phyloP scores from a whole-genome alignment of 2,329 filamentous ascomycete genomes.

The Colletotrichum siamense region DNA sequence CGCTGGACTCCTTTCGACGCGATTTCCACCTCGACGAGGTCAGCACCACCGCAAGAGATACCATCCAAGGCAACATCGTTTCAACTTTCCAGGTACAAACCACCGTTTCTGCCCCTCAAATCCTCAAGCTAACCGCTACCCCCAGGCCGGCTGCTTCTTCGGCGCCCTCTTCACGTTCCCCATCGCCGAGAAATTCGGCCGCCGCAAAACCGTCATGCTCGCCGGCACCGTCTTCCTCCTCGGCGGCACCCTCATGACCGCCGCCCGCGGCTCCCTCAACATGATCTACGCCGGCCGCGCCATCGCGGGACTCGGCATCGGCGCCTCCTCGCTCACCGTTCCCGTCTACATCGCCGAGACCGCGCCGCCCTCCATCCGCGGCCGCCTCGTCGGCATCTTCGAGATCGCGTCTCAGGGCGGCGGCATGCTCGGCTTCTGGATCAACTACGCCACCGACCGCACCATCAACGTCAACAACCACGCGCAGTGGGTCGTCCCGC shows the following conservation, averaged over 20 bases:
- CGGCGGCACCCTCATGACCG: conserved; percentile 40
- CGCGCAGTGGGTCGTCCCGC: conserved; percentile 46
- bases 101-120: rapidly evolving
- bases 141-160: conserved; percentile 46
- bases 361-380: conserved; percentile 54
- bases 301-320: conserved; percentile 57
- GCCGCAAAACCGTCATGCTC: conserved; percentile 50
- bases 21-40: conserved; percentile 37
- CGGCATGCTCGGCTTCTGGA: conserved; percentile 50
- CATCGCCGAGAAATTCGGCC: conserved; percentile 52
- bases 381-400: conserved; percentile 57
- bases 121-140: conserved; percentile 2
- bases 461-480: conserved; percentile 15
- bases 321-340: conserved; percentile 53
- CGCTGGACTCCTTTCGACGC: conserved; percentile 38
- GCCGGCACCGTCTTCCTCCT: conserved; percentile 46
- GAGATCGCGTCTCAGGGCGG: conserved; percentile 53
- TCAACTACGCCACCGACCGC: conserved; percentile 30
- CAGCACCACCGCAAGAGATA: conserved; percentile 31
- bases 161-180: conserved; percentile 47
- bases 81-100: conserved; percentile 14
- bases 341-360: conserved; percentile 48
- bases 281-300: conserved; percentile 54
- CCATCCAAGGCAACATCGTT: conserved; percentile 37
- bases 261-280: conserved; percentile 34